A percentile compares a stretch with the other conserved stretches of the same genome.
These are phyloP conservation scores for Aspergillus conjunctus DNA, from an alignment of 495 filamentous ascomycete species.

Conservation along the genomic window DNA sequence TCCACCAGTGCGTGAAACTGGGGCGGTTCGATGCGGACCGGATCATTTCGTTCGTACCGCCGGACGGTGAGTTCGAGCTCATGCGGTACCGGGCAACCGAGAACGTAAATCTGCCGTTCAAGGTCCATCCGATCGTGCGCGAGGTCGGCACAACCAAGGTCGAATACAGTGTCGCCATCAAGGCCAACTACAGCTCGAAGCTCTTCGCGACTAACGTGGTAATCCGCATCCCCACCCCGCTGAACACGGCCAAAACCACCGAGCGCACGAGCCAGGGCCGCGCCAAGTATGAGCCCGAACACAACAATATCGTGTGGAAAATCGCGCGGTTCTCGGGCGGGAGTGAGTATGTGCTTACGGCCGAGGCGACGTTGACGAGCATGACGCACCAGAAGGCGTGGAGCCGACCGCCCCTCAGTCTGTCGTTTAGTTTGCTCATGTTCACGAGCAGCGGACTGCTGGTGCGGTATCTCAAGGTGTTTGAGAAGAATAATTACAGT, in stretches of 20 bases:
- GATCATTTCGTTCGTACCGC: slow-evolving; percentile 97
- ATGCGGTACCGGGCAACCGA: slow-evolving; percentile 99
- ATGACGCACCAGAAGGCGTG: slow-evolving; percentile 99
- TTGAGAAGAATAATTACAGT: slow-evolving; percentile 98
- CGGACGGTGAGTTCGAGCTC: slow-evolving; percentile 97
- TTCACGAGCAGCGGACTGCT: slow-evolving; percentile 92
- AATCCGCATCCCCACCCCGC: slow-evolving; percentile 89
- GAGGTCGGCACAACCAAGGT: slow-evolving; percentile 97
- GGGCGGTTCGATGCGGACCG: slow-evolving; percentile 96
- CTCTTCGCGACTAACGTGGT: slow-evolving; percentile 98
- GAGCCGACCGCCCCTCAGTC: slow-evolving; percentile 87
- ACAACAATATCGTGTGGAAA: slow-evolving; percentile 99
- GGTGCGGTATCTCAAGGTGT: slow-evolving; percentile 96
- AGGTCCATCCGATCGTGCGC: slow-evolving; percentile 97
- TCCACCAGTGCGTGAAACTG: slow-evolving; percentile 98
- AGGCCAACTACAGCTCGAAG: slow-evolving; percentile 94
- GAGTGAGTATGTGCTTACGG: slow-evolving; percentile 90
- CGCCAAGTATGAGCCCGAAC: slow-evolving; percentile 96
- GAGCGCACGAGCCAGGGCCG: slow-evolving; percentile 93
- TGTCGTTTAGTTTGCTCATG: slow-evolving; percentile 95
- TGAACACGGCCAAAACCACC: slow-evolving; percentile 95
- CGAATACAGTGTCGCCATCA: slow-evolving; percentile 96
- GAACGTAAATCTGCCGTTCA: slow-evolving; percentile 98
- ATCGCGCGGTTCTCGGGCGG: slow-evolving; percentile 95
- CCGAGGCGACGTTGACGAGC: slow-evolving; percentile 87